These are phyloP conservation scores for Streptanthus diversifolius DNA, from an alignment of 345 rosid genomes.

Conservation along the genomic window DNA sequence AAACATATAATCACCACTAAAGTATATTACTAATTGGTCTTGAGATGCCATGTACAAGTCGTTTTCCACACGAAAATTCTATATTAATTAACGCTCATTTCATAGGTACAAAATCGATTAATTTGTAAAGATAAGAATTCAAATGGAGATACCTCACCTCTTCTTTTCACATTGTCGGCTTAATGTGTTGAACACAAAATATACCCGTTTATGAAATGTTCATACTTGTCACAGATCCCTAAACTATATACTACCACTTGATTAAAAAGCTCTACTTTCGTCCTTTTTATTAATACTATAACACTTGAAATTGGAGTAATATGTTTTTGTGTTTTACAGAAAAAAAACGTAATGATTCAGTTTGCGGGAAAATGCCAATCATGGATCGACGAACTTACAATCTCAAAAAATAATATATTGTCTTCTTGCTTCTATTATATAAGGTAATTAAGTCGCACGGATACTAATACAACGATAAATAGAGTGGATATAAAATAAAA, in stretches of 20 bases:
- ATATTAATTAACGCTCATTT: conserved; percentile 1
- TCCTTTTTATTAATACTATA: not conserved
- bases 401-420: no score
- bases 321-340: no score
- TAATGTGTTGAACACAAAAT: not conserved
- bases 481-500: no score
- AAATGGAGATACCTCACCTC: conserved; percentile 2
- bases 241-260: not conserved
- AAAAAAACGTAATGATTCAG: no score
- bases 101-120: conserved; percentile 1
- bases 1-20: conserved; percentile 17
- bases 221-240: not conserved
- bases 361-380: no score
- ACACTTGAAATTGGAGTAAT: not conserved
- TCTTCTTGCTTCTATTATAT: no score
- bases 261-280: not conserved
- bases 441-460: no score
- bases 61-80: conserved; percentile 11
- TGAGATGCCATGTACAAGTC: conserved; percentile 8
- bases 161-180: conserved; percentile 25
- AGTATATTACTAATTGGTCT: not conserved
- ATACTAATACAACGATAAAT: no score
- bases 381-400: no score
- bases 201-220: not conserved
- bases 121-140: not conserved